These are phyloP conservation scores for Gynostemma pentaphyllum DNA, from an alignment of 306 rosid species.

Conservation along the genomic window DNA sequence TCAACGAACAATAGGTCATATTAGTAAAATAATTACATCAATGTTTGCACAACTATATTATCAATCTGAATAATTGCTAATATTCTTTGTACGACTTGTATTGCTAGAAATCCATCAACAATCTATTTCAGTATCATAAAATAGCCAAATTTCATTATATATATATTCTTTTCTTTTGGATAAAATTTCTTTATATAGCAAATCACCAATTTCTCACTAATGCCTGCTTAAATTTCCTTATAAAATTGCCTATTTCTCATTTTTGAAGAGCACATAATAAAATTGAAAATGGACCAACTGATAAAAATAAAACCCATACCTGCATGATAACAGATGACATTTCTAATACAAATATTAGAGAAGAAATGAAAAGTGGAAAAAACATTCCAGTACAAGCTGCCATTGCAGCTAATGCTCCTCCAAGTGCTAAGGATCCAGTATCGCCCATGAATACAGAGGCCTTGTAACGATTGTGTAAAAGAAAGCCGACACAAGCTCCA, in stretches of 20 bases:
- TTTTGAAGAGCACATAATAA: not conserved
- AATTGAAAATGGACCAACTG: not conserved
- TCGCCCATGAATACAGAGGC: slow-evolving; percentile 89
- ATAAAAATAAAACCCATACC: slow-evolving; percentile 26
- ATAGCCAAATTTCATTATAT: no score
- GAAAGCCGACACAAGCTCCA: slow-evolving; percentile 97
- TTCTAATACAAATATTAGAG: slow-evolving; percentile 64
- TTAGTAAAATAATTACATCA: not conserved
- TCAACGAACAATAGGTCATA: not conserved
- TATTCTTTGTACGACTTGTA: no score
- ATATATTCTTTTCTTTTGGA: not conserved
- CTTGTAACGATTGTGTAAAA: slow-evolving; percentile 77
- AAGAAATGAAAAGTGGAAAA: slow-evolving; percentile 68
- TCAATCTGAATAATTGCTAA: no score
- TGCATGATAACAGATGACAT: slow-evolving; percentile 59
- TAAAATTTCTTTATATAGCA: no score
- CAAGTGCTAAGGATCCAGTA: slow-evolving; percentile 86
- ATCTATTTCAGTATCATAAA: no score
- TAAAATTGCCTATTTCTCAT: not conserved
- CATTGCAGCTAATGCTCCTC: slow-evolving; percentile 92
- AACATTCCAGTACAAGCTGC: slow-evolving; percentile 96
- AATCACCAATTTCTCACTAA: no score
- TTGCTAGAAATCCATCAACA: no score
- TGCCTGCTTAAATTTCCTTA: no score
- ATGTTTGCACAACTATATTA: no score